Base-by-base conservation (phyloP, 192 early-diverging fungal species). In the Pilaira anomala region DNA sequence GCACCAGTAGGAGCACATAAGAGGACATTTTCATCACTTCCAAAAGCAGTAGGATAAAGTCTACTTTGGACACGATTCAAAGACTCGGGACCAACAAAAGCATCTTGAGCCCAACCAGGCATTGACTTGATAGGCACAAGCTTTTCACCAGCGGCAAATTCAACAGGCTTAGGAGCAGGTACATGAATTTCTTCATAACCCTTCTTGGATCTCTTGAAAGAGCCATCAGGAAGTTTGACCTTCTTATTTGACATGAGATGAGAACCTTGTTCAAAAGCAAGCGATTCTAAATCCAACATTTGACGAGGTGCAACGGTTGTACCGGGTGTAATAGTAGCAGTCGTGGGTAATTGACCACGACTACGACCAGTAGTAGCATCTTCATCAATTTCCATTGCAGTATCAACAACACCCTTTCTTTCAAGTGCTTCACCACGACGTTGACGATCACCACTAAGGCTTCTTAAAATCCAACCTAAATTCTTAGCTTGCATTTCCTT, bases 201-300 rank as follows among this genome's bases (percentile, higher is more conserved):
- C 70, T 87, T 78, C 53, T 69, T 69, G 7, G 67, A 44, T 11
- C 61, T n/a, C 79, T 95, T 96, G 70, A 93, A 91, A 7, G 96
- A 93, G 13, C 97, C 97, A 62, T 90, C 83, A 12, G 97, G 97
- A 8, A 98, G 78, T 66, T 85, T 86, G 60, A 90, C 91, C 67
- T 91, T 90, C 65, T 96, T 96, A 81, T 99, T 99, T 26, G 96
- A 93, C 96, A 98, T 99, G 49, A 98, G 77, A 60, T 96, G 97
- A 5, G 91, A 88, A 55, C 97, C 97, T 77, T 97, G 92, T 58
- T 86, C 71, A 75, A 99, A 99, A 24, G 85, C 78, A 48, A 99
- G 72, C 5, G 88, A 77, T 0, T 94, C 89, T 16, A 98, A 70
- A 74, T 97, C 92, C 24, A 98, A 48, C 39, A 85, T 53, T 48